A percentile compares a stretch with the other conserved stretches of the same genome.
Conservation (phyloP, 352 stramenopile species). For the Globisporangium paroecandrum region DNA sequence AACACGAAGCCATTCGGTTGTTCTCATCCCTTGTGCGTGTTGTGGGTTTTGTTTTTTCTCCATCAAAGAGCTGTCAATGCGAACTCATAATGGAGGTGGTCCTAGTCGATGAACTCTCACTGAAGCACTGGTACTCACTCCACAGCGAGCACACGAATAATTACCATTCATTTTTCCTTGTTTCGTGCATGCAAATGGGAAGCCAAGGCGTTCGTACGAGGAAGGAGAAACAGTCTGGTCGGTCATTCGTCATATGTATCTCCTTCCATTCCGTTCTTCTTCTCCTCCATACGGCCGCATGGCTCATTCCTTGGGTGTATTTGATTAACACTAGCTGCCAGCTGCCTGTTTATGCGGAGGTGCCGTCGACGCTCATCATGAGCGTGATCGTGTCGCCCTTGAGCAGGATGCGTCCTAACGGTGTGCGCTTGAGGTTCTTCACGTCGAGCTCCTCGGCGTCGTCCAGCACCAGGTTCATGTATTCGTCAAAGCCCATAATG, state of each 20-base stretch:
- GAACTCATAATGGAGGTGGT: background rate
- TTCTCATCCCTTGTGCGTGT: background rate
- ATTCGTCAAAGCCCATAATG: constrained; percentile 98
- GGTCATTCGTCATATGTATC: background rate
- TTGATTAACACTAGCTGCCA: background rate
- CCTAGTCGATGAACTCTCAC: background rate
- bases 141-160: background rate
- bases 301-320: background rate
- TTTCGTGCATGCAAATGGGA: background rate
- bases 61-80: background rate
- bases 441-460: constrained; percentile 96
- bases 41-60: background rate
- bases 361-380: constrained; percentile 89
- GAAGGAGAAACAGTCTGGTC: background rate
- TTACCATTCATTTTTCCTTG: background rate
- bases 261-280: background rate
- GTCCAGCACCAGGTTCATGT: constrained; percentile 99
- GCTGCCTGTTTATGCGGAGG: constrained; percentile 15
- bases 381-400: constrained; percentile 99
- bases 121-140: too few species aligned
- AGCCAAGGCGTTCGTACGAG: background rate
- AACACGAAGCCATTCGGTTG: background rate
- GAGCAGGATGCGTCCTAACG: constrained; percentile 97
- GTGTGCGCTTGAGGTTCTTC: constrained; percentile 92
- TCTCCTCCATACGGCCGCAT: background rate